Percentiles rank a stretch among this genome's conserved stretches.
Conservation (phyloP, 2,329 filamentous ascomycete species). For the Aspergillus viridinutans region DNA sequence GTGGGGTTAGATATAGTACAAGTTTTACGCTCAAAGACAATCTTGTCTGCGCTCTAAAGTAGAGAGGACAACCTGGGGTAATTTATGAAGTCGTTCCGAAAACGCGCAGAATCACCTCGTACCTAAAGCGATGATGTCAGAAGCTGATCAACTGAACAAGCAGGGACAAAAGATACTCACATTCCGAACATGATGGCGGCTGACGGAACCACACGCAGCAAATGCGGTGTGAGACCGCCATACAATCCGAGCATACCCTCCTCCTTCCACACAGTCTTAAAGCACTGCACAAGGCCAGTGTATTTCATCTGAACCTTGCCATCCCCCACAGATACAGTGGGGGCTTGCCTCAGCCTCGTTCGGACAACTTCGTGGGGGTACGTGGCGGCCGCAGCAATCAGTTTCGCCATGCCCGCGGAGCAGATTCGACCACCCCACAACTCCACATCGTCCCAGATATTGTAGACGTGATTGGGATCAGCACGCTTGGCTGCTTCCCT, state of each 20-base stretch:
- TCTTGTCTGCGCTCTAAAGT: background rate
- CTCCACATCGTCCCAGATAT: slow-evolving; percentile 68
- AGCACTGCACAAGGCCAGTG: slow-evolving; percentile 82
- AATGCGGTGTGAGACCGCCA: slow-evolving; percentile 84
- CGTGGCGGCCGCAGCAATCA: slow-evolving; percentile 75
- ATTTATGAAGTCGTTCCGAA: slow-evolving; percentile 32
- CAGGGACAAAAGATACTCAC: slow-evolving; percentile 42
- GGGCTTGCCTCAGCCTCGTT: slow-evolving; percentile 79
- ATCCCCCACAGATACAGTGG: slow-evolving; percentile 70
- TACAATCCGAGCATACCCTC: slow-evolving; percentile 84
- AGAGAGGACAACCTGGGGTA: background rate
- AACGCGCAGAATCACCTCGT: slow-evolving; percentile 32
- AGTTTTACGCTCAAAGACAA: background rate
- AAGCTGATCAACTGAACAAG: slow-evolving; percentile 15
- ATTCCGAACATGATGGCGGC: slow-evolving; percentile 97
- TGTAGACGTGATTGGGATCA: slow-evolving; percentile 59
- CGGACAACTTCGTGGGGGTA: slow-evolving; percentile 92
- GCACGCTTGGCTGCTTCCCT: slow-evolving; percentile 56
- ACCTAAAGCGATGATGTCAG: slow-evolving; percentile 30
- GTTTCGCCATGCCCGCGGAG: slow-evolving; percentile 72
- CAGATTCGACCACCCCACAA: slow-evolving; percentile 74
- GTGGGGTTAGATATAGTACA: slow-evolving; percentile 2
- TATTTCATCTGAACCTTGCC: slow-evolving; percentile 69
- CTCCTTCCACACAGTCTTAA: slow-evolving; percentile 80
- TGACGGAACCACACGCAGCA: slow-evolving; percentile 85